phyloP scores from a whole-genome alignment of 306 rosid species.

The Cucumis sativus region Cucumber_9930_V3 NC_026655.2:1460501-1461000 shows the following conservation, averaged over 20 bases:
- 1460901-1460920: background rate
- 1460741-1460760: background rate
- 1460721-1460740: background rate
- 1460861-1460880: background rate
- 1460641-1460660: background rate
- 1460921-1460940: constrained; percentile 18
- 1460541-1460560: background rate
- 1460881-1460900: background rate
- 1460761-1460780: too few relatives aligned
- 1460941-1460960: constrained; percentile 98
- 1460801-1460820: background rate
- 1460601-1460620: background rate
- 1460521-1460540: too few relatives aligned
- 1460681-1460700: too few relatives aligned
- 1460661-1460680: background rate
- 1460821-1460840: background rate
- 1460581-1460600: background rate
- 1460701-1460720: too few relatives aligned
- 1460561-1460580: background rate
- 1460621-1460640: background rate
- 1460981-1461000: constrained; percentile 68
- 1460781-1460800: background rate
- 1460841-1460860: constrained; percentile 2
- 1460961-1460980: constrained; percentile 86
- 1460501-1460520: too few relatives aligned